Percentiles rank a stretch among this genome's conserved stretches.
These are phyloP conservation scores for Aspergillus novoparasiticus DNA, from an alignment of 2,329 filamentous ascomycete genomes.

Conservation along the genomic window DNA sequence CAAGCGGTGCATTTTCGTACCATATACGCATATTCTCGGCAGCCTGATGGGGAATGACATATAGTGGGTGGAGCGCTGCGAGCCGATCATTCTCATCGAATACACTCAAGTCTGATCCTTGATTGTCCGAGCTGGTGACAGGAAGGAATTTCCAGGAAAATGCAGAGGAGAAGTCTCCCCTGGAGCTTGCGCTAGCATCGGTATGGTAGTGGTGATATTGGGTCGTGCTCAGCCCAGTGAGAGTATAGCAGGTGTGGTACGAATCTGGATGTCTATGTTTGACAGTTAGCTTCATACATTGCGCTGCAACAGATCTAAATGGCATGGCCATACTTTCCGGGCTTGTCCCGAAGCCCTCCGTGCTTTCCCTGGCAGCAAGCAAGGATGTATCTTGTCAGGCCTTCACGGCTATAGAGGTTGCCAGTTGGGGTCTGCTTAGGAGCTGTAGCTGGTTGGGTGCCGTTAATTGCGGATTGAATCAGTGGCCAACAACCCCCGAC, in stretches of 20 bases:
- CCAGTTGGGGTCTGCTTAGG: slow-evolving; percentile 27
- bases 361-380: slow-evolving; percentile 78
- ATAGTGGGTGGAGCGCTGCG: slow-evolving; percentile 76
- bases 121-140: slow-evolving; percentile 48
- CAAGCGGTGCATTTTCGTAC: slow-evolving; percentile 52
- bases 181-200: slow-evolving; percentile 33
- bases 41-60: slow-evolving; percentile 73
- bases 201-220: slow-evolving; percentile 65
- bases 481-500: slow-evolving; percentile 93
- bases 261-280: slow-evolving; percentile 70
- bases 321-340: slow-evolving; percentile 69
- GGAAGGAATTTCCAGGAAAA: slow-evolving; percentile 45
- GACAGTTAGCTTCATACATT: slow-evolving; percentile 20
- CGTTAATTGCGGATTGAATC: slow-evolving; percentile 75
- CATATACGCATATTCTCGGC: slow-evolving; percentile 67
- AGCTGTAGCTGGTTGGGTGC: slow-evolving; percentile 41
- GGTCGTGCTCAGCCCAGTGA: slow-evolving; percentile 80
- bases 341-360: slow-evolving; percentile 91
- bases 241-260: slow-evolving; percentile 91
- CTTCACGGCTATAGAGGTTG: slow-evolving; percentile 75
- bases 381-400: slow-evolving; percentile 84
- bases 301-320: not conserved
- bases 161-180: slow-evolving; percentile 35
- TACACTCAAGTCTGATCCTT: slow-evolving; percentile 55
- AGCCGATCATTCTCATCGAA: slow-evolving; percentile 74